phyloP scores from a whole-genome alignment of 1,284 basidiomycete genomes.

The Apiotrichum gamsii region DNA sequence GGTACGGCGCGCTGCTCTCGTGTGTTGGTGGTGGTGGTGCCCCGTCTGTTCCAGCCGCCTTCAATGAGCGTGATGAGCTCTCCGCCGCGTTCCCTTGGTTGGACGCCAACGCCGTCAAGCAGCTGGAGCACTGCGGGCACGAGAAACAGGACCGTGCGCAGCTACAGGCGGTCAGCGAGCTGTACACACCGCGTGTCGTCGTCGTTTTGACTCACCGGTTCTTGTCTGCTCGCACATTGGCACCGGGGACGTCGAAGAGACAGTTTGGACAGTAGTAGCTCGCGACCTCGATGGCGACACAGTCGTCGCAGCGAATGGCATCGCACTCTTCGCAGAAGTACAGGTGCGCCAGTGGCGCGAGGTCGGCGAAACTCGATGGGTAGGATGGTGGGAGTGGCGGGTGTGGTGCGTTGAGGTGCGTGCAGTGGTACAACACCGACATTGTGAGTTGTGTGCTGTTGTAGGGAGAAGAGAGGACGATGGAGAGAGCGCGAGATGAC shows the following conservation, averaged over 20 bases:
- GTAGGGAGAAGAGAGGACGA: too few species aligned
- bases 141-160: conserved; percentile 92
- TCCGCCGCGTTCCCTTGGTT: conserved; percentile 54
- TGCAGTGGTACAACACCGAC: conserved; percentile 43
- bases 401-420: conserved; percentile 48
- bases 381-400: conserved; percentile 57
- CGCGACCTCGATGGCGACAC: conserved; percentile 85
- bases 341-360: conserved; percentile 74
- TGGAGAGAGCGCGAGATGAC: too few species aligned
- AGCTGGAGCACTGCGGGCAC: conserved; percentile 86
- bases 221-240: conserved; percentile 91
- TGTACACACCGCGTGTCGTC: too few species aligned
- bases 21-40: too few species aligned
- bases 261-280: conserved; percentile 98
- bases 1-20: conserved; percentile 74
- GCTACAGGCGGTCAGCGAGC: background rate
- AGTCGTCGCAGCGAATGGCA: conserved; percentile 83
- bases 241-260: conserved; percentile 95
- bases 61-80: too few species aligned
- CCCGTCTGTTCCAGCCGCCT: too few species aligned
- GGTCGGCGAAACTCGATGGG: conserved; percentile 65
- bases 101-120: conserved; percentile 76
- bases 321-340: conserved; percentile 99
- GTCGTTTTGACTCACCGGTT: conserved; percentile 67
- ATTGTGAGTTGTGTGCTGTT: too few species aligned